phyloP scores from a whole-genome alignment of 2,329 filamentous ascomycete species.

The Xylaria sp. region DNA sequence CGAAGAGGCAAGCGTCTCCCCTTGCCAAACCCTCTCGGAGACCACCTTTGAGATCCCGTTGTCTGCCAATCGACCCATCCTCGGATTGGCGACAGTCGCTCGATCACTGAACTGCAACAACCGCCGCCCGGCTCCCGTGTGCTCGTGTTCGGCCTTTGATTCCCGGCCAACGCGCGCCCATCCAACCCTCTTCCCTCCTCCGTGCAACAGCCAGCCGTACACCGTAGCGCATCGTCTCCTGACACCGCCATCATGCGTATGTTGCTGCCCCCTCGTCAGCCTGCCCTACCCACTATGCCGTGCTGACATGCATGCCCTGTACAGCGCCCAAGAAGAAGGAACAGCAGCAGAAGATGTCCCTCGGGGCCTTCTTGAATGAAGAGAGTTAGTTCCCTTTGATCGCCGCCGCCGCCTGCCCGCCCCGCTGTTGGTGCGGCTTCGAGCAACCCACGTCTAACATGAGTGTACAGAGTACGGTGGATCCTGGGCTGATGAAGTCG shows the following conservation, averaged over 20 bases:
- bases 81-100: slow-evolving; percentile 35
- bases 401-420: slow-evolving; percentile 35
- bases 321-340: slow-evolving; percentile 93
- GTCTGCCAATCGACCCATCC: slow-evolving; percentile 41
- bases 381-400: slow-evolving; percentile 73
- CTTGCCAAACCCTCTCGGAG: slow-evolving; percentile 42
- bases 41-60: slow-evolving; percentile 39
- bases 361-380: slow-evolving; percentile 94
- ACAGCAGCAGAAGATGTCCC: slow-evolving; percentile 91
- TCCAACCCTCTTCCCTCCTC: slow-evolving; percentile 8
- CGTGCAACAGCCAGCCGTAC: slow-evolving; percentile 28
- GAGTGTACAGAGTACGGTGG: slow-evolving; percentile 65
- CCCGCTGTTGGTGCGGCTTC: slow-evolving; percentile 33
- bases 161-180: slow-evolving; percentile 42
- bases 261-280: slow-evolving; percentile 45
- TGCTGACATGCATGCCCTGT: slow-evolving; percentile 56
- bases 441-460: slow-evolving; percentile 42
- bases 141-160: slow-evolving; percentile 37
- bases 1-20: slow-evolving; percentile 45
- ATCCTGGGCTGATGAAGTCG: slow-evolving; percentile 99
- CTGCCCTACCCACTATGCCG: slow-evolving; percentile 7
- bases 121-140: slow-evolving; percentile 13
- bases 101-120: neutral
- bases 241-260: slow-evolving; percentile 71
- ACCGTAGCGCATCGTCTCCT: slow-evolving; percentile 48